Conservation (phyloP, 2,329 filamentous ascomycete genomes). For the Zasmidium angulare region DNA sequence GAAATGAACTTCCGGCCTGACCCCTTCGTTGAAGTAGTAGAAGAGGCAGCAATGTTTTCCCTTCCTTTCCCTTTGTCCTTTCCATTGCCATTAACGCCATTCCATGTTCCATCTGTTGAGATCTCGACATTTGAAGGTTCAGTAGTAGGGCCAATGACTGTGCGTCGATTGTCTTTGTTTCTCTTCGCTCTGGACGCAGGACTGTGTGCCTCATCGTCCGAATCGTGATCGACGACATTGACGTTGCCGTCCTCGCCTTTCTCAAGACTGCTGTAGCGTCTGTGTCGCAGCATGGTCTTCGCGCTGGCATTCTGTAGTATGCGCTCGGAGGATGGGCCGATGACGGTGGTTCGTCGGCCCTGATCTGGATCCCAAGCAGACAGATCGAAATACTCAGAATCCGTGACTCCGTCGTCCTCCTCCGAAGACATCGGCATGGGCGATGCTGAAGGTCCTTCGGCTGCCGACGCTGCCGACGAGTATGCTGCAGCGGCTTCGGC, state of each 20-base stretch:
- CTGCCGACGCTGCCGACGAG: slow-evolving; percentile 8
- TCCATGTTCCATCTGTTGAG: neutral
- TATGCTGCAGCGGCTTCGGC: slow-evolving; percentile 28
- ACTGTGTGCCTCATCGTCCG: slow-evolving; percentile 2
- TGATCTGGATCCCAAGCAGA: slow-evolving; percentile 16
- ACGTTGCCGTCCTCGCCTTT: slow-evolving; percentile 18
- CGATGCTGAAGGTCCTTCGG: slow-evolving; percentile 4
- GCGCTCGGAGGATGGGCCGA: slow-evolving; percentile 12
- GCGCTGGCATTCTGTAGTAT: neutral
- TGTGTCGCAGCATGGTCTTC: slow-evolving; percentile 12
- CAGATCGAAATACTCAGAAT: slow-evolving; percentile 15
- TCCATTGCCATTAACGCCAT: neutral
- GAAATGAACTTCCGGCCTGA: neutral
- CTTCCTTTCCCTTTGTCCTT: slow-evolving; percentile 2
- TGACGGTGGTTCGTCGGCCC: slow-evolving; percentile 18
- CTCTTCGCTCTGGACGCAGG: slow-evolving; percentile 3
- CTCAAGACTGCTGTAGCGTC: slow-evolving; percentile 19
- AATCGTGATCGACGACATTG: slow-evolving; percentile 12
- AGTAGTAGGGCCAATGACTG: slow-evolving; percentile 18
- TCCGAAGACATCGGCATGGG: slow-evolving; percentile 6
- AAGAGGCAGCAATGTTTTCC: slow-evolving; percentile 1
- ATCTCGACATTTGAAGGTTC: neutral
- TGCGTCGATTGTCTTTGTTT: slow-evolving; percentile 16
- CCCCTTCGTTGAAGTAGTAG: slow-evolving; percentile 12
- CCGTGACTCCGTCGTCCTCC: slow-evolving; percentile 8